Conservation (phyloP, 257 asterid genomes). For the Capsicum rhomboideum region DNA sequence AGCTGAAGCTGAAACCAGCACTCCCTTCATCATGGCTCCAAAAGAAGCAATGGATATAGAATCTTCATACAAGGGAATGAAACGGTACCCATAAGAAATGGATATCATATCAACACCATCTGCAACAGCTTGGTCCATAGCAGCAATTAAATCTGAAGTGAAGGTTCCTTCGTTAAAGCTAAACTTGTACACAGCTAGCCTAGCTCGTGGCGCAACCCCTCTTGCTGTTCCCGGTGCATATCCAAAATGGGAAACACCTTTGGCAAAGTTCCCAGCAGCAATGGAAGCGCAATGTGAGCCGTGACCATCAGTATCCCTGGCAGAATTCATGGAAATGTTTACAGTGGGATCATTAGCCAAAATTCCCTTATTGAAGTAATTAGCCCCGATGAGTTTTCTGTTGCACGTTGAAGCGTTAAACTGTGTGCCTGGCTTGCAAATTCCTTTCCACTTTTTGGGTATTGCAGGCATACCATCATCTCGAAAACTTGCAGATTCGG, state of each 20-base stretch:
- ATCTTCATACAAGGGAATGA: slow-evolving; percentile 5
- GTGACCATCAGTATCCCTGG: slow-evolving; percentile 11
- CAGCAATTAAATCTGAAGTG: slow-evolving; percentile 16
- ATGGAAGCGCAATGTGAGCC: slow-evolving; percentile 6
- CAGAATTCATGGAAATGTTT: slow-evolving; percentile 19
- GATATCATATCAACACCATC: slow-evolving; percentile 9
- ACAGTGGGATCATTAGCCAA: slow-evolving; percentile 11
- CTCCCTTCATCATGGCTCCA: slow-evolving; percentile 2
- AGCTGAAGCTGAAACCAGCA: slow-evolving; percentile 6
- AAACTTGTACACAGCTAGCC: slow-evolving; percentile 13
- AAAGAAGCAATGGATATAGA: slow-evolving; percentile 5
- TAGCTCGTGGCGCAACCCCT: slow-evolving; percentile 13
- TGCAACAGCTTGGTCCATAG: slow-evolving; percentile 18
- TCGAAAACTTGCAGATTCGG: slow-evolving; percentile 9
- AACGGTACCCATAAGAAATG: not conserved
- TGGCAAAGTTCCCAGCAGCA: slow-evolving; percentile 7
- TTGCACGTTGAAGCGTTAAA: slow-evolving; percentile 24
- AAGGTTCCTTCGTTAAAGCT: slow-evolving; percentile 7
- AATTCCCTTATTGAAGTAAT: slow-evolving; percentile 17
- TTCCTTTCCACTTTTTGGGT: slow-evolving; percentile 24
- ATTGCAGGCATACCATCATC: slow-evolving; percentile 10
- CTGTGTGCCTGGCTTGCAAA: slow-evolving; percentile 8
- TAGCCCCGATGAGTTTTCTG: slow-evolving; percentile 23
- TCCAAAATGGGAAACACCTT: slow-evolving; percentile 11
- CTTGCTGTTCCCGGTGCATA: slow-evolving; percentile 13